Evolutionary conservation across 495 filamentous ascomycete species (phyloP).

Genomic region (Penicillium pulvis): DNA sequence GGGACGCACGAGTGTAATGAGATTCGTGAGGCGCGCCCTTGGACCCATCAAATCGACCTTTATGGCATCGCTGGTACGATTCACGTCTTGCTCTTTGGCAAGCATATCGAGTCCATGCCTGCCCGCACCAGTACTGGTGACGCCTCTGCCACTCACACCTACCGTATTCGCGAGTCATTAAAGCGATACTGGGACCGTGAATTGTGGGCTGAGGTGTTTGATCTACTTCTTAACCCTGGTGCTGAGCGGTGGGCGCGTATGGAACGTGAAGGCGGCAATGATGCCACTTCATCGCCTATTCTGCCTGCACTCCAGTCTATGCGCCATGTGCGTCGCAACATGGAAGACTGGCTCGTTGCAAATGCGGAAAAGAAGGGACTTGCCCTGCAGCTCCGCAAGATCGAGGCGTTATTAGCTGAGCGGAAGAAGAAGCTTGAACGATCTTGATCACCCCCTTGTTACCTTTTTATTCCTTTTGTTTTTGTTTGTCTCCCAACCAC

Average conservation of each 20-base stretch:
- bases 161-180: conserved; percentile 70
- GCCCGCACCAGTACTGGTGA: conserved; percentile 38
- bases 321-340: conserved; percentile 64
- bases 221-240: conserved; percentile 81
- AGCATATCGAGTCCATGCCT: conserved; percentile 83
- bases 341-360: conserved; percentile 82
- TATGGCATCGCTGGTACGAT: conserved; percentile 86
- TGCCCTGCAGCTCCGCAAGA: conserved; percentile 55
- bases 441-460: conserved; percentile 6
- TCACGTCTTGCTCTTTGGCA: conserved; percentile 86
- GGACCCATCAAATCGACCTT: conserved; percentile 97
- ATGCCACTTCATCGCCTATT: background rate
- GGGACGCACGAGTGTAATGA: conserved; percentile 84
- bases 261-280: conserved; percentile 29
- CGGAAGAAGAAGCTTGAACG: conserved; percentile 59
- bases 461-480: background rate
- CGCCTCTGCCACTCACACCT: conserved; percentile 45
- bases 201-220: conserved; percentile 83
- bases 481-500: background rate
- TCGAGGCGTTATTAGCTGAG: conserved; percentile 70
- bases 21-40: conserved; percentile 87
- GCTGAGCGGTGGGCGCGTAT: conserved; percentile 49
- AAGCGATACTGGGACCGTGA: conserved; percentile 97
- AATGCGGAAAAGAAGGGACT: conserved; percentile 80
- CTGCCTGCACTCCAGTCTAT: conserved; percentile 66